These are phyloP conservation scores for Kalmanozyma brasiliensis DNA, from an alignment of 1,284 basidiomycete genomes.

Conservation along the genomic window DNA sequence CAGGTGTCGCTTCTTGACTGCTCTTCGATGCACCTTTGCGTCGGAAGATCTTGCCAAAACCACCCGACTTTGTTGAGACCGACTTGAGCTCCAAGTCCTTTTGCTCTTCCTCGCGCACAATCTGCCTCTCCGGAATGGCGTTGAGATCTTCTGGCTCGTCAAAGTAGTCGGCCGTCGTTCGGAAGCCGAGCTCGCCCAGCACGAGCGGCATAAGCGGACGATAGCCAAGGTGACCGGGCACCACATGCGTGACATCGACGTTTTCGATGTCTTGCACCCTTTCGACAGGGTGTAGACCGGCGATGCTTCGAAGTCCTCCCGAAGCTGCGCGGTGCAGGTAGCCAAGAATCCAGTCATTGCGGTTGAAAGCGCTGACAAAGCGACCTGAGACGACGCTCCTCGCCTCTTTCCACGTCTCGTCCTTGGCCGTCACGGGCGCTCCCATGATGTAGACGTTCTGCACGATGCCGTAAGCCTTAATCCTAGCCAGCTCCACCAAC, in stretches of 20 bases:
- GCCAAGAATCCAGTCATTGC: conserved; percentile 67
- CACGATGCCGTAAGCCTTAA: conserved; percentile 65
- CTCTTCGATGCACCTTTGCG: conserved; percentile 33
- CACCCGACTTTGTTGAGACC: conserved; percentile 52
- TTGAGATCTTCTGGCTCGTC: conserved; percentile 66
- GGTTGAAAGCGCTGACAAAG: conserved; percentile 66
- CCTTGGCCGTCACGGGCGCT: conserved; percentile 63
- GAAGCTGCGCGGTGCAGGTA: conserved; percentile 66
- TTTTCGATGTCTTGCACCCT: conserved; percentile 65
- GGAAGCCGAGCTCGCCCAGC: conserved; percentile 65
- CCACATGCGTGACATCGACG: conserved; percentile 65
- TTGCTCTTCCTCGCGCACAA: conserved; percentile 36
- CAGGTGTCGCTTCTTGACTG: conserved; percentile 21
- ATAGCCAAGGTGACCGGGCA: conserved; percentile 65
- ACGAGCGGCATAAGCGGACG: conserved; percentile 66
- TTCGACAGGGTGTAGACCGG: conserved; percentile 65
- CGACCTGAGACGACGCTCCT: conserved; percentile 62
- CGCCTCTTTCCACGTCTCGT: conserved; percentile 62
- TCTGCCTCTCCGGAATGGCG: conserved; percentile 62
- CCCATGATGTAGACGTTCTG: conserved; percentile 67
- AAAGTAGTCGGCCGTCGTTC: conserved; percentile 67
- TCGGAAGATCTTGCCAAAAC: conserved; percentile 57
- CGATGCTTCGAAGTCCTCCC: conserved; percentile 64
- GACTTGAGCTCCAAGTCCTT: conserved; percentile 44
- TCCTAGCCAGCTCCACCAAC: conserved; percentile 59